Evolutionary conservation across 2,329 filamentous ascomycete species (phyloP), one percentile per base, ranked within the genome.

Genomic region (Nigrospora sphaerica): DNA sequence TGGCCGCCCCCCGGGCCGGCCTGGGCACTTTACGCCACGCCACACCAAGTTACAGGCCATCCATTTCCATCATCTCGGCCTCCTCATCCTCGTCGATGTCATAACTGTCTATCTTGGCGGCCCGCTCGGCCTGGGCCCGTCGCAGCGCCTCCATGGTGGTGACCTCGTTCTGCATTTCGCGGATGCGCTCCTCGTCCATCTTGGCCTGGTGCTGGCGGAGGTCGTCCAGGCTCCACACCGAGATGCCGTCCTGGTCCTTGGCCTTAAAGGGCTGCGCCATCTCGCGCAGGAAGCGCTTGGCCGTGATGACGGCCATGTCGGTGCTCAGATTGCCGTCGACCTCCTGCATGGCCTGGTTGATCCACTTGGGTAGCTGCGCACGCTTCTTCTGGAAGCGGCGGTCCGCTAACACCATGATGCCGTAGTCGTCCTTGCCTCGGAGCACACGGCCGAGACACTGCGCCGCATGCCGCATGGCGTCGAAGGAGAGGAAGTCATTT

Each of bases 371-470:
- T 28, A 98, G 74, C 67, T 98, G 95, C 3, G 68, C 75, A 34
- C 90, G 78, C 69, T 97, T 97, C 71, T 93, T 95, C 62, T 89
- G 85, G 66, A 96, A 98, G 16, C 93, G 82, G 37, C 88, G 84
- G 64, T 98, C 93, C 2, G 95, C 93, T 28, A 98, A 75, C 5
- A 98, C 92, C 93, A 98, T 98, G 72, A 98, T 88, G n/a, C 93
- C 93, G 65, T 98, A 98, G 66, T 98, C 93, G 62, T 98, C 95
- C 65, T 98, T 98, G 19, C 93, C 93, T 57, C 93, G 79, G 51
- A 98, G 73, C 38, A 98, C 93, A 62, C 93, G 91, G 13, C 93
- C 95, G 2, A 98, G 74, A 60, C 93, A 98, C 63, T 98, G 93
- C 1, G 93, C 92, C 13, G 93, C 93, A 63, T 98, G 93, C n/a